Percentiles rank a stretch among this genome's conserved stretches.
These are phyloP conservation scores for Sugiyamaella pinicola DNA, from an alignment of 1,139 yeast genomes.

Conservation along the genomic window DNA sequence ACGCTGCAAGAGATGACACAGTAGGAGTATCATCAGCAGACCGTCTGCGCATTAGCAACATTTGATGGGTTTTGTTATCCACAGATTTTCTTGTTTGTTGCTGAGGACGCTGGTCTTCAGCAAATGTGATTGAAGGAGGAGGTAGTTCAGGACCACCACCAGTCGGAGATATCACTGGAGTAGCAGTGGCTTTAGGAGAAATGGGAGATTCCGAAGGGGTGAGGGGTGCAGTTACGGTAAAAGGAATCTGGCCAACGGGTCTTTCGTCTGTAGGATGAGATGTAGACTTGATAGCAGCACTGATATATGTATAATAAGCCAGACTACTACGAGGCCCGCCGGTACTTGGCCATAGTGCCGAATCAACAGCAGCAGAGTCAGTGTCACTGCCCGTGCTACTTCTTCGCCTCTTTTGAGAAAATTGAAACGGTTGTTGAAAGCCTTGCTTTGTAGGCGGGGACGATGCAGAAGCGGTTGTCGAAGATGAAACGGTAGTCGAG, in stretches of 20 bases:
- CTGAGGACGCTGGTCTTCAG: background rate
- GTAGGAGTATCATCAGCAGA: conserved; percentile 13
- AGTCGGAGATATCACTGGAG: background rate
- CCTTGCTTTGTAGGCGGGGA: background rate
- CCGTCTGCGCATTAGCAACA: conserved; percentile 9
- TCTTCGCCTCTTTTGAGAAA: conserved; percentile 13
- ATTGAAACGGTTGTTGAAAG: background rate
- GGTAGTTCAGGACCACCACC: background rate
- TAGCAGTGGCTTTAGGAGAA: background rate
- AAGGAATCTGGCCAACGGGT: background rate
- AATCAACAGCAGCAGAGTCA: background rate
- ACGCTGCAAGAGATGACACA: background rate
- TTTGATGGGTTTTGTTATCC: conserved; percentile 5
- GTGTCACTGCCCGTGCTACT: conserved; percentile 11
- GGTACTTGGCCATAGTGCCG: background rate
- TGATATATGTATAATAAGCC: conserved; percentile 19
- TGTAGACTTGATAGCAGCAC: conserved; percentile 17
- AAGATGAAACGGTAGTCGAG: background rate
- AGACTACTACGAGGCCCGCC: conserved; percentile 9
- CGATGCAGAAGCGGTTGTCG: background rate
- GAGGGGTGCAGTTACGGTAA: background rate
- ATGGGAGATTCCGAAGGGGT: background rate
- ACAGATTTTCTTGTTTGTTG: background rate
- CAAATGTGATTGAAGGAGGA: conserved; percentile 14
- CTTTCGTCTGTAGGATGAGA: background rate